phyloP scores from a whole-genome alignment of 2,329 filamentous ascomycete species.

The Pyrenophora tritici-repentis region DNA sequence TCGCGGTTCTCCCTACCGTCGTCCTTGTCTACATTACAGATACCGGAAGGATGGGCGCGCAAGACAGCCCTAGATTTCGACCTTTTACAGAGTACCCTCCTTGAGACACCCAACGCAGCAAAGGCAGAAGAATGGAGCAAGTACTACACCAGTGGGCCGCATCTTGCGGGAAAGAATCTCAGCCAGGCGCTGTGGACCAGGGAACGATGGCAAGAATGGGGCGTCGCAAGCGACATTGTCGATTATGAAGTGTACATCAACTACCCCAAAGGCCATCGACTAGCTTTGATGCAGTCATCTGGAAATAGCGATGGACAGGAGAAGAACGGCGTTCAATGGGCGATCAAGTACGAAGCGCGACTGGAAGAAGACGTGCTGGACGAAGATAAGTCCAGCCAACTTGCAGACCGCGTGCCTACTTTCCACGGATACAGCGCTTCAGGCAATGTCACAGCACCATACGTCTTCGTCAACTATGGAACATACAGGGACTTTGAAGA shows the following conservation, averaged over 20 bases:
- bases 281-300: constrained; percentile 49
- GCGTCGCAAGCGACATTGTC: constrained; percentile 52
- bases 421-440: constrained; percentile 95
- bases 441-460: constrained; percentile 86
- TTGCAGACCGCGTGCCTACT: constrained; percentile 76
- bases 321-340: constrained; percentile 50
- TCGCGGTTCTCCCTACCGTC: constrained; percentile 13
- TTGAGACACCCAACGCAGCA: constrained; percentile 58
- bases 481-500: constrained; percentile 86
- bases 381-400: constrained; percentile 77
- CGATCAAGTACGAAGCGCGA: constrained; percentile 76
- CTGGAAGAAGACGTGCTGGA: constrained; percentile 83
- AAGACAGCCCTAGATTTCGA: constrained; percentile 57
- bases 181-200: constrained; percentile 59
- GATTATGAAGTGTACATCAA: constrained; percentile 59
- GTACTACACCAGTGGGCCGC: constrained; percentile 58
- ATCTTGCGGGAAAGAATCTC: constrained; percentile 58
- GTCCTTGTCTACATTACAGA: constrained; percentile 27
- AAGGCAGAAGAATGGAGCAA: constrained; percentile 57
- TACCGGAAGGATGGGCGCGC: constrained; percentile 49
- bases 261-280: constrained; percentile 55
- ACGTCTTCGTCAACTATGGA: constrained; percentile 90
- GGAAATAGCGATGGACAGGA: constrained; percentile 60
- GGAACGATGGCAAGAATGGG: constrained; percentile 56
- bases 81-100: constrained; percentile 61